A percentile compares a stretch with the other conserved stretches of the same genome.
Evolutionary conservation across 2,329 filamentous ascomycete genomes (phyloP).

Genomic region (Alternaria sp.): DNA sequence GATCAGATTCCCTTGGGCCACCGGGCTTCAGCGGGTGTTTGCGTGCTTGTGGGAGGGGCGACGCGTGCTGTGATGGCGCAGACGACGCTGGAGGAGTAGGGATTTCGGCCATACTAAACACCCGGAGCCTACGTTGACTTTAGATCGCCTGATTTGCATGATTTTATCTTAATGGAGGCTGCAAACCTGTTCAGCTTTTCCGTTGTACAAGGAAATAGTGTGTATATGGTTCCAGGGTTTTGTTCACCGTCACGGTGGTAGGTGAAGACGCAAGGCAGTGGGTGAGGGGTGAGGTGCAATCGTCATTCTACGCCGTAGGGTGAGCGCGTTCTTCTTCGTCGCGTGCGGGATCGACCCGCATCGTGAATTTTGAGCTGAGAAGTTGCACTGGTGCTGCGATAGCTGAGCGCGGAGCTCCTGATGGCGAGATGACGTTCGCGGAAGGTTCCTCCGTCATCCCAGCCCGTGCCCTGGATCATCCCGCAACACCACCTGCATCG

Average conservation of each 20-base stretch:
- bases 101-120: constrained; percentile 21
- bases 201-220: neutral
- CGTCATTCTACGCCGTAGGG: constrained; percentile 21
- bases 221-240: neutral
- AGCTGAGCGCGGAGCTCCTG: neutral
- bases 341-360: neutral
- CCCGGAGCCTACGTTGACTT: neutral
- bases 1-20: constrained; percentile 63
- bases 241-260: constrained; percentile 17
- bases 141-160: neutral
- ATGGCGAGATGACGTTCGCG: constrained; percentile 6
- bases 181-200: neutral
- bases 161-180: neutral
- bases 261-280: constrained; percentile 7
- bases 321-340: neutral
- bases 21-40: constrained; percentile 61
- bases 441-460: neutral
- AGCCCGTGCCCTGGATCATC: neutral
- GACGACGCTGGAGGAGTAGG: constrained; percentile 59
- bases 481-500: neutral
- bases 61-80: constrained; percentile 48
- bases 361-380: neutral
- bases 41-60: constrained; percentile 60
- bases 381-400: neutral
- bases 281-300: constrained; percentile 19